These are phyloP conservation scores for Populus ilicifolia DNA, from an alignment of 345 rosid species.

Conservation along the genomic window DNA sequence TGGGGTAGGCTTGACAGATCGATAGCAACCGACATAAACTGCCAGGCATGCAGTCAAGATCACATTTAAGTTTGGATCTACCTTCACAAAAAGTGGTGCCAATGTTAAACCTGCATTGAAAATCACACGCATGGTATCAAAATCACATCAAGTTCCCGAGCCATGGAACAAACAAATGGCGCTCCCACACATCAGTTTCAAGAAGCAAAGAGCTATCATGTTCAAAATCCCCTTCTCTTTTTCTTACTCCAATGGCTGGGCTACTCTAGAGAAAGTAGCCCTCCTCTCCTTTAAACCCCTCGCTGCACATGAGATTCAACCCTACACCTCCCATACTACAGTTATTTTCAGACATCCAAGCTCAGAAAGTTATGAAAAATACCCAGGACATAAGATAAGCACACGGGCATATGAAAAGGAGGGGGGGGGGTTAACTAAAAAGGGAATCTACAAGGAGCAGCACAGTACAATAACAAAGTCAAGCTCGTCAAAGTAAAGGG, in stretches of 20 bases:
- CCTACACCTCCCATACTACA: not conserved
- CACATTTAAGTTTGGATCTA: constrained; percentile 87
- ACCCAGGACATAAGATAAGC: not conserved
- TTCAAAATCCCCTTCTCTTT: not conserved
- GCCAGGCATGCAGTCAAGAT: constrained; percentile 84
- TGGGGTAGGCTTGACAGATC: constrained; percentile 95
- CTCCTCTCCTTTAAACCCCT: not conserved
- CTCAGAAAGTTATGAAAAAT: not conserved
- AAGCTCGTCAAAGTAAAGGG: not conserved
- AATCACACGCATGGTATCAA: not conserved
- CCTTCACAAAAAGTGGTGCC: constrained; percentile 88
- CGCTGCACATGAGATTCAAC: not conserved
- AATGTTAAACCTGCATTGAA: constrained; percentile 67
- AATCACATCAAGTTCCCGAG: not conserved
- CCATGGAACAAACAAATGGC: not conserved
- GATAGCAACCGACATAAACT: constrained; percentile 93
- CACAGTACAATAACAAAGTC: not conserved
- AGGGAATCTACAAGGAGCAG: not conserved
- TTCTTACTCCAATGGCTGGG: not conserved
- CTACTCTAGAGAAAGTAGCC: not conserved
- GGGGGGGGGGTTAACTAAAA: not conserved
- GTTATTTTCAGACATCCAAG: not conserved
- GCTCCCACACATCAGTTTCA: not conserved
- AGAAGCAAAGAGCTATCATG: not conserved
- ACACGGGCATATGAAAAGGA: not conserved